Percentiles rank a stretch among this genome's conserved stretches.
Evolutionary conservation across 164 flowering plant genomes (phyloP).

Genomic region (Dillenia suffruticosa): DNA sequence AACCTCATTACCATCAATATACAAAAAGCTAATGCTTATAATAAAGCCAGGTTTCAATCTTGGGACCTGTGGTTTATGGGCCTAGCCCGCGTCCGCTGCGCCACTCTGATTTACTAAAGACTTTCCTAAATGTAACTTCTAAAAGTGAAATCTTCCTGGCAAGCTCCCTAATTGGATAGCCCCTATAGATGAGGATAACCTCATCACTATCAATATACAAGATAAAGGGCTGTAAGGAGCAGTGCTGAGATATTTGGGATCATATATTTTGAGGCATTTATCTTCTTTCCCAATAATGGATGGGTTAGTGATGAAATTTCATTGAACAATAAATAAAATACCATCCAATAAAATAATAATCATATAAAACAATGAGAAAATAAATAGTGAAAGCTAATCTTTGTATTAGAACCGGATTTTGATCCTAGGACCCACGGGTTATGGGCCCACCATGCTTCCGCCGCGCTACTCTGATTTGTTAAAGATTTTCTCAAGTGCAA

Average conservation of each 20-base stretch:
- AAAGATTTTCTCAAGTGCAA: too few species aligned
- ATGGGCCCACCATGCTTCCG: too few species aligned
- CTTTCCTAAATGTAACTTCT: too few species aligned
- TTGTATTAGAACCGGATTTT: too few species aligned
- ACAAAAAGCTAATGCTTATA: too few species aligned
- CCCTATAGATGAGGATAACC: constrained; percentile 92
- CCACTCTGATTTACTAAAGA: not conserved
- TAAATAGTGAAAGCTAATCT: too few species aligned
- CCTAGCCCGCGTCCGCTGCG: constrained; percentile 68
- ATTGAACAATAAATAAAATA: not conserved
- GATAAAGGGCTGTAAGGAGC: constrained; percentile 88
- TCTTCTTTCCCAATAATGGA: constrained; percentile 74
- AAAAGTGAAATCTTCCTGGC: too few species aligned
- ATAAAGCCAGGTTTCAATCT: too few species aligned
- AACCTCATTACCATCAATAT: constrained; percentile 98
- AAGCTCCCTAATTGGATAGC: constrained; percentile 70
- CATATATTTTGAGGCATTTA: constrained; percentile 90
- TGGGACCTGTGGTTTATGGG: constrained; percentile 87
- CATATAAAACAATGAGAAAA: too few species aligned
- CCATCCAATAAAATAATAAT: not conserved
- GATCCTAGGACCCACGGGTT: too few species aligned
- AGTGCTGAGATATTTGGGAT: constrained; percentile 68
- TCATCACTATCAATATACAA: constrained; percentile 98
- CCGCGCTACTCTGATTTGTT: too few species aligned
- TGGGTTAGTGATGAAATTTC: constrained; percentile 11